phyloP scores from a whole-genome alignment of 1,284 basidiomycete species.

The Sporisorium exsertum region DNA sequence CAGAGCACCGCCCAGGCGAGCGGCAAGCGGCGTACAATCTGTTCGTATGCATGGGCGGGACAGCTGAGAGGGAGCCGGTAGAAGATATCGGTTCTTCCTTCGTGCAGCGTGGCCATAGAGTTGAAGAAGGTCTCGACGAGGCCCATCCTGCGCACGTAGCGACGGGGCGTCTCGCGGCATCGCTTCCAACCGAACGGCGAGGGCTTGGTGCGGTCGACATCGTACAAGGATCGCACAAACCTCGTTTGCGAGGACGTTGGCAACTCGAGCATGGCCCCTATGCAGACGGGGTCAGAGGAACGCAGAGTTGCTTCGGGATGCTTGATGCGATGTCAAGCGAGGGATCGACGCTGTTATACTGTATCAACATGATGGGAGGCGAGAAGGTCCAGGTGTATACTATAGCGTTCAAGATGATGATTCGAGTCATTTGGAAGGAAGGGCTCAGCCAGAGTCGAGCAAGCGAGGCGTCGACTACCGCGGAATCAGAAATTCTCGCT shows the following conservation, averaged over 20 bases:
- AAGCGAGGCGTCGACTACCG: background rate
- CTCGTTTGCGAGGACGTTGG: slow-evolving; percentile 21
- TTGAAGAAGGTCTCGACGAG: slow-evolving; percentile 51
- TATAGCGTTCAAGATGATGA: background rate
- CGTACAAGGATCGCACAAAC: slow-evolving; percentile 39
- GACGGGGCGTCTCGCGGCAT: slow-evolving; percentile 9
- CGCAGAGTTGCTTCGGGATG: no score
- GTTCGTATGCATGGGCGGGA: slow-evolving; percentile 10
- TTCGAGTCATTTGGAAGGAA: slow-evolving; percentile 1
- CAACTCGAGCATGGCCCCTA: slow-evolving; percentile 24
- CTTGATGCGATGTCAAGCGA: no score
- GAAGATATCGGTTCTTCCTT: slow-evolving; percentile 50
- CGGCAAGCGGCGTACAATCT: slow-evolving; percentile 32
- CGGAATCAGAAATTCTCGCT: background rate
- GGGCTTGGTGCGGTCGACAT: slow-evolving; percentile 38
- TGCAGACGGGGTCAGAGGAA: background rate
- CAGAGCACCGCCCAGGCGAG: slow-evolving; percentile 46
- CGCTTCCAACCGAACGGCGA: slow-evolving; percentile 46
- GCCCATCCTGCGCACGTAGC: slow-evolving; percentile 45
- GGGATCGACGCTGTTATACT: no score
- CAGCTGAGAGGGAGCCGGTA: slow-evolving; percentile 38
- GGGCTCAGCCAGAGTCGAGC: no score
- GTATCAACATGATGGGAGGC: background rate
- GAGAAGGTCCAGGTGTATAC: no score
- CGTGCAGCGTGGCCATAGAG: slow-evolving; percentile 46